Percentiles rank a stretch among this genome's conserved stretches.
Evolutionary conservation across 176 grass and related monocot species (phyloP).

Genomic region (Carex parvula): DNA sequence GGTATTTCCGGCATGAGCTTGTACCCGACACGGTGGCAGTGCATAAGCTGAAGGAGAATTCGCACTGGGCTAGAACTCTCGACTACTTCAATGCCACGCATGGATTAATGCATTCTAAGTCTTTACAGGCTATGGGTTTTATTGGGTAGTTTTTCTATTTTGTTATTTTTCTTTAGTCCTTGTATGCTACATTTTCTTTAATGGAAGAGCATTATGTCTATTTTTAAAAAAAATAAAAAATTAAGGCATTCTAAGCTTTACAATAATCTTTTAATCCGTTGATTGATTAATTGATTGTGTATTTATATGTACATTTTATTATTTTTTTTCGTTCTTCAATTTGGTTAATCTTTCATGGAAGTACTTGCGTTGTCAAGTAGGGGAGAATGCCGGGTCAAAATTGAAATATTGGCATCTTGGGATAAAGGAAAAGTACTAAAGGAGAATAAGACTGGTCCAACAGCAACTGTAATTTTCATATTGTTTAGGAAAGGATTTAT

Average conservation of each 20-base stretch:
- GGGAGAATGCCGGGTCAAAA: not conserved
- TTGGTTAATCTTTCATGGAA: constrained; percentile 10
- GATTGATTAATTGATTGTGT: constrained; percentile 3
- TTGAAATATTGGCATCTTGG: not conserved
- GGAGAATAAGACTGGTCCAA: not conserved
- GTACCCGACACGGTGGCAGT: constrained; percentile 34
- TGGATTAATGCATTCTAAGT: constrained; percentile 33
- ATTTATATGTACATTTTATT: not conserved
- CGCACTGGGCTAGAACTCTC: constrained; percentile 40
- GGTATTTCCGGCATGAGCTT: constrained; percentile 45
- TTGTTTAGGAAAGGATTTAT: not conserved
- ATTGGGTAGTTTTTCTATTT: no score
- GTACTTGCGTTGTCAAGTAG: not conserved
- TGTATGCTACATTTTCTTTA: no score
- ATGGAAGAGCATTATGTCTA: no score
- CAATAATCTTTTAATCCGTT: constrained; percentile 1
- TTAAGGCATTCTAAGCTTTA: constrained; percentile 40
- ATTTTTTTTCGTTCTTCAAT: not conserved
- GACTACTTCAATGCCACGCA: constrained; percentile 54
- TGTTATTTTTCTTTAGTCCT: no score
- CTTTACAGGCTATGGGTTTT: no score
- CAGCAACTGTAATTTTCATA: not conserved
- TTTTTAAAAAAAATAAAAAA: no score
- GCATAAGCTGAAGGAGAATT: constrained; percentile 48
- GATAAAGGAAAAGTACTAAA: not conserved